These are phyloP conservation scores for Centrapalus pauciflorus DNA, from an alignment of 129 eudicot genomes.

Conservation along the genomic window DNA sequence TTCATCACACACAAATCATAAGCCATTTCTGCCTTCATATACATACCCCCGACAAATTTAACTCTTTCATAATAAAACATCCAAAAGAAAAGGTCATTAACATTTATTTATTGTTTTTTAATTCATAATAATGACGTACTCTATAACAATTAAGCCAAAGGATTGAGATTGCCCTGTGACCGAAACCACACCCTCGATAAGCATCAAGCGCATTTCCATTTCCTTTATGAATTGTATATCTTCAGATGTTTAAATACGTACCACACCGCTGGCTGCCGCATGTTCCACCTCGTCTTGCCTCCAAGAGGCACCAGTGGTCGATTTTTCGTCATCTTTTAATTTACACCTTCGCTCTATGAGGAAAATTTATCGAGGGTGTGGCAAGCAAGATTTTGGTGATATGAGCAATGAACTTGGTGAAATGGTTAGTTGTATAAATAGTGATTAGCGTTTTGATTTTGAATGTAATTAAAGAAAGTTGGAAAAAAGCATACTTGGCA, in stretches of 20 bases:
- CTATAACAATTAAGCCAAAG: conserved; percentile 21
- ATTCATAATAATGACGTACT: not conserved
- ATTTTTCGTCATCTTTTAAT: not conserved
- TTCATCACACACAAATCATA: not conserved
- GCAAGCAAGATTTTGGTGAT: not conserved
- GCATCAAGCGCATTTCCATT: conserved; percentile 11
- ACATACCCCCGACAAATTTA: not conserved
- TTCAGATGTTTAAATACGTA: too few relatives aligned
- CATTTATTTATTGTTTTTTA: not conserved
- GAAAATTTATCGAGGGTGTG: conserved; percentile 4
- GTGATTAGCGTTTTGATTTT: conserved; percentile 6
- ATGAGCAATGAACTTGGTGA: conserved; percentile 14
- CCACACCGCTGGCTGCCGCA: too few relatives aligned
- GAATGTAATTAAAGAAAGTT: conserved; percentile 12
- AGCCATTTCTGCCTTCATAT: not conserved
- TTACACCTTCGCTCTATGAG: conserved; percentile 7
- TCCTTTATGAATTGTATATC: conserved; percentile 14
- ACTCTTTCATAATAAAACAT: not conserved
- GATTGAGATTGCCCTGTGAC: conserved; percentile 32
- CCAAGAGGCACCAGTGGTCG: not conserved
- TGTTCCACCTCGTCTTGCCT: not conserved
- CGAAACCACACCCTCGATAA: conserved; percentile 9
- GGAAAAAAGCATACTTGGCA: conserved; percentile 25
- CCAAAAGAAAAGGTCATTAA: not conserved
- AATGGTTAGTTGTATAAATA: conserved; percentile 19